Percentiles rank a stretch among this genome's conserved stretches.
Evolutionary conservation across 495 filamentous ascomycete species (phyloP).

Genomic region (Glarea lozoyensis): DNA sequence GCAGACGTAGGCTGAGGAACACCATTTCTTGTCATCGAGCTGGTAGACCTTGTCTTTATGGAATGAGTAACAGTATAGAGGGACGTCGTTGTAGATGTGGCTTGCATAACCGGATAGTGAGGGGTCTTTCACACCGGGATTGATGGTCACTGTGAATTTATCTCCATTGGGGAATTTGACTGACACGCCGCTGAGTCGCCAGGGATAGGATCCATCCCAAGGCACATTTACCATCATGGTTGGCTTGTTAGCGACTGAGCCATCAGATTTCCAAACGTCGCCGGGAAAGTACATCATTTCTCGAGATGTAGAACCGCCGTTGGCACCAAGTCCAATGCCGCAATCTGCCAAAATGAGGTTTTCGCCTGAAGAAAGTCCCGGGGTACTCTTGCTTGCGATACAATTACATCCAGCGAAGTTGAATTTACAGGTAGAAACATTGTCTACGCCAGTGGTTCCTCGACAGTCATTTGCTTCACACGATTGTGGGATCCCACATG

Average conservation of each 20-base stretch:
- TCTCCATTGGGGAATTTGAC: neutral
- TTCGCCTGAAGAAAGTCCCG: neutral
- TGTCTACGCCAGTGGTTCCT: neutral
- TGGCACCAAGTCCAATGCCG: neutral
- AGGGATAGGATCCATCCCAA: conserved; percentile 1
- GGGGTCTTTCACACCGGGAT: neutral
- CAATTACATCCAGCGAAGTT: neutral
- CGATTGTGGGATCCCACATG: neutral
- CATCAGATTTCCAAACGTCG: neutral
- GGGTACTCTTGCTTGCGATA: neutral
- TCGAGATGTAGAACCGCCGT: neutral
- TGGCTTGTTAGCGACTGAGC: neutral
- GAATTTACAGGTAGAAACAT: neutral
- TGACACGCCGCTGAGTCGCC: neutral
- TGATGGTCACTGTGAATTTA: neutral
- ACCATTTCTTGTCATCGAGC: neutral
- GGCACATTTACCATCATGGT: neutral
- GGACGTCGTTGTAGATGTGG: neutral
- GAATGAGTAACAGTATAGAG: neutral
- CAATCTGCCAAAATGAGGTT: neutral
- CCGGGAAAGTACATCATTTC: neutral
- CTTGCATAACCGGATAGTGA: neutral
- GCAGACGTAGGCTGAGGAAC: neutral
- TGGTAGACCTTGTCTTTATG: neutral
- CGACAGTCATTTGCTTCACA: neutral